A percentile compares a stretch with the other conserved stretches of the same genome.
Evolutionary conservation across 176 grass and related monocot genomes (phyloP).

Genomic region (Luzula sylvatica): DNA sequence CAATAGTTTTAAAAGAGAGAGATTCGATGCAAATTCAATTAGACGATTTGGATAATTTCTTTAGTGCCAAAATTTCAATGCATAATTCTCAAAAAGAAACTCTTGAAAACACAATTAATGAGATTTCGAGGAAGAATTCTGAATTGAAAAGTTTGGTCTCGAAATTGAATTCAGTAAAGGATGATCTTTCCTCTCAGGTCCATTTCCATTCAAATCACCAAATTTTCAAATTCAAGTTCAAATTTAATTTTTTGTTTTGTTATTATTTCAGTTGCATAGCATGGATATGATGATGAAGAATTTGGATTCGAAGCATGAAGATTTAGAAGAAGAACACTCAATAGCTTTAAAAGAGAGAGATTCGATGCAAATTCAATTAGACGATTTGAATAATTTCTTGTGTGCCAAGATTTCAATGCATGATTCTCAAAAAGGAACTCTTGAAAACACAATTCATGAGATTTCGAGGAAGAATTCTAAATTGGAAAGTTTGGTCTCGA

Average conservation of each 20-base stretch:
- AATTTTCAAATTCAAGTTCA: background rate
- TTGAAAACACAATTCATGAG: constrained; percentile 28
- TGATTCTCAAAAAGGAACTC: constrained; percentile 32
- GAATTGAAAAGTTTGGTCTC: constrained; percentile 77
- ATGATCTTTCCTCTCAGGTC: too few relatives aligned
- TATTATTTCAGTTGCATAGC: constrained; percentile 17
- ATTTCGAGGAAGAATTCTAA: constrained; percentile 47
- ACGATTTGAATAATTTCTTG: background rate
- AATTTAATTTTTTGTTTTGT: constrained; percentile 10
- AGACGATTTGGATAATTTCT: background rate
- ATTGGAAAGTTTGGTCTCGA: constrained; percentile 72
- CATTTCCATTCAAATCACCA: too few relatives aligned
- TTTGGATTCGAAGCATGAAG: constrained; percentile 7
- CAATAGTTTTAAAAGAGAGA: constrained; percentile 10
- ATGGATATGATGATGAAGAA: constrained; percentile 6
- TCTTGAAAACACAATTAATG: constrained; percentile 29
- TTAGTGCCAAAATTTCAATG: background rate
- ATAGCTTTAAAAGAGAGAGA: constrained; percentile 9
- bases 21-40: background rate
- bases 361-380: background rate
- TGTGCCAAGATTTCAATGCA: constrained; percentile 4
- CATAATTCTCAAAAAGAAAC: too few relatives aligned
- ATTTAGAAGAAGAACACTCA: constrained; percentile 11
- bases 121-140: constrained; percentile 40
- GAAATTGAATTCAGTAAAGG: too few relatives aligned